Base-by-base conservation (phyloP, 2,329 filamentous ascomycete genomes). In the Pseudodiploospora longispora region DNA sequence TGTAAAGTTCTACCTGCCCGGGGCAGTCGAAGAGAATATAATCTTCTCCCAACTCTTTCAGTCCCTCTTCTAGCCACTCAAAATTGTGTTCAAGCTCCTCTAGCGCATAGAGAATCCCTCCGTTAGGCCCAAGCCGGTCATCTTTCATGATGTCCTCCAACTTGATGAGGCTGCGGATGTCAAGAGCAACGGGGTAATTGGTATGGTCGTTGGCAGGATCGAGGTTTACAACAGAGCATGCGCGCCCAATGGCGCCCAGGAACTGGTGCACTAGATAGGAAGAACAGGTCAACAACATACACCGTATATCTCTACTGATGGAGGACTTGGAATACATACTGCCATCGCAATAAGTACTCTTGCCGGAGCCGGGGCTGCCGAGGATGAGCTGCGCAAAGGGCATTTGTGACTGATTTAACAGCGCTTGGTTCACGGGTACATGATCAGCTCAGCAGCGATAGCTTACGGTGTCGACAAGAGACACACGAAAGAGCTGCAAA, bases 291-390 rank as follows among this genome's bases (percentile, higher is more conserved):
- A 32, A 35, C 36, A 28, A 19, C 19, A 19, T 19, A n/a, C n/a
- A n/a, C n/a, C n/a, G n/a, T n/a, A 19, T 19, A 2, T 19, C 12
- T 35, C 40, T 41, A 10, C 28, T 8, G 28, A 9, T 29, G 8
- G 12, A 36, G 10, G 31, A n/a, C 8, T 7, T 35, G 39, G 28
- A 40, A 6, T 10, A 58, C 80, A 64, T 65, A 83, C 80, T 95
- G 61, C 93, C 93, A 80, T 97, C 88, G 72, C 91, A 97, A 64
- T 95, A 96, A 6, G 93, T 98, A 52, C 89, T 96, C 70, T 98
- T 98, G 49, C 93, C 93, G 30, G 89, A 82, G 57, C 93, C 93
- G 6, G 93, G 93, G 53, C 90, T 91, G n/a, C 93, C 93, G 56
- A 95, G 82, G 33, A 95, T 82, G 36, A 96, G 81, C 69, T 95